Base-by-base conservation (phyloP, 768 basidiomycete genomes). In the Lyophyllum semitale region DNA sequence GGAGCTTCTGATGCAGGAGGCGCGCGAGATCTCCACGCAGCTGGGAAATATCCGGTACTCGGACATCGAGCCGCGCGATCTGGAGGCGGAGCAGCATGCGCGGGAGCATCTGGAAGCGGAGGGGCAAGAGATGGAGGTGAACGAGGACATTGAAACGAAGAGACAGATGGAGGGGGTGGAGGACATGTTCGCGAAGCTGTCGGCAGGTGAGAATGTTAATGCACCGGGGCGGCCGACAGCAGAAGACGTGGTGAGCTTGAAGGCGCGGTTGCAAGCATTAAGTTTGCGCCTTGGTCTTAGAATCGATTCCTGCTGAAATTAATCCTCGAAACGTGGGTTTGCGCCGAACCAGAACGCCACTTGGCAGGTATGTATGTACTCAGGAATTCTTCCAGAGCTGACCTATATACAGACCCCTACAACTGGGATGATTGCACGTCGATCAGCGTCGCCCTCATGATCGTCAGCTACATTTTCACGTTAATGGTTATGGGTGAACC, bases 1-100 rank as follows among this genome's bases (percentile, higher is more conserved):
- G 38, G 59, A 68, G 17, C 53, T 58, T 8, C 42, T 74, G n/a
- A 54, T 79, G 0, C 68, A 68, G 1, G 82, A 86, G 59, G 74
- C 81, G 1, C 74, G 83, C 33, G 75, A 74, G 6, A 82, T 95
- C 48, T 74, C 82, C 0, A 62, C 76, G 0, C 68, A 73, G n/a
- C 79, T 97, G 2, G 77, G 79, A 0, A 65, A 75, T 6, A 72
- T 96, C 29, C 82, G 80, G 7, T 84, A 92, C 60, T 77, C 82
- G 8, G 89, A 93, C 55, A 79, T 96, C 44, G 83, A 81, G 13
- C 91, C 91, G 2, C 78, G 77, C 22, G 93, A 96, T 72, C 54
- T 83, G 8, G 87, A 95, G 62, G 89, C 93, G 0, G 85, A 90
- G 62, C 80, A 76, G 48, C 95, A 96, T 68, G 88, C 87, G 22